Conservation (phyloP, 2,329 filamentous ascomycete species). For the Hymenotorrendiella dingleyae region DNA sequence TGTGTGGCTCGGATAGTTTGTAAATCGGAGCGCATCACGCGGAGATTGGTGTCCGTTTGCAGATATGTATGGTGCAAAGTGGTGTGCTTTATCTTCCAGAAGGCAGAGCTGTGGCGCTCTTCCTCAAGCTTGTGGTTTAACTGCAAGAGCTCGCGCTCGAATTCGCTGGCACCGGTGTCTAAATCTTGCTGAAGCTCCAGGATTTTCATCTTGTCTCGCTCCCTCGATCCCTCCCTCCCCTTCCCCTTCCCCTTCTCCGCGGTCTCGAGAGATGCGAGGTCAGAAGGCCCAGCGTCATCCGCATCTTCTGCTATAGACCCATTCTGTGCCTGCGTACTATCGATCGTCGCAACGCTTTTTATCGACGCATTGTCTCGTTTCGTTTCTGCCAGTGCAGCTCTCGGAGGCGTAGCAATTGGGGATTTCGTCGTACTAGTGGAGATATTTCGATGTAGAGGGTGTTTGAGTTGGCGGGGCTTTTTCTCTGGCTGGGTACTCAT, state of each 20-base stretch:
- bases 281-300: constrained; percentile 1
- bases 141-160: constrained; percentile 46
- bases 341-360: constrained; percentile 7
- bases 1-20: constrained; percentile 42
- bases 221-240: neutral
- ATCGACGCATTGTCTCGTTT: constrained; percentile 15
- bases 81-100: constrained; percentile 53
- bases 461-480: constrained; percentile 11
- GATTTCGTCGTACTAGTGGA: constrained; percentile 15
- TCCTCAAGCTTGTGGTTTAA: constrained; percentile 37
- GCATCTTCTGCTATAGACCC: neutral
- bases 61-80: constrained; percentile 46
- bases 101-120: constrained; percentile 49
- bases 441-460: too few species aligned
- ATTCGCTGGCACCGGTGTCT: constrained; percentile 46
- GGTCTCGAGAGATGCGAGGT: constrained; percentile 1
- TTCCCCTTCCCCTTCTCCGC: neutral
- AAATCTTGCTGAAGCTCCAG: constrained; percentile 47
- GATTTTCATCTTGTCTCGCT: constrained; percentile 35
- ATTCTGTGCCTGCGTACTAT: neutral
- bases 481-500: constrained; percentile 18
- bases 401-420: constrained; percentile 24
- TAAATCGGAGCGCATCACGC: constrained; percentile 44
- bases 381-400: constrained; percentile 18
- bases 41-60: constrained; percentile 47